Evolutionary conservation across 1,139 yeast genomes (phyloP), one percentile per base, ranked within the genome.

Genomic region (Debaryomycetaceae sp.): DNA sequence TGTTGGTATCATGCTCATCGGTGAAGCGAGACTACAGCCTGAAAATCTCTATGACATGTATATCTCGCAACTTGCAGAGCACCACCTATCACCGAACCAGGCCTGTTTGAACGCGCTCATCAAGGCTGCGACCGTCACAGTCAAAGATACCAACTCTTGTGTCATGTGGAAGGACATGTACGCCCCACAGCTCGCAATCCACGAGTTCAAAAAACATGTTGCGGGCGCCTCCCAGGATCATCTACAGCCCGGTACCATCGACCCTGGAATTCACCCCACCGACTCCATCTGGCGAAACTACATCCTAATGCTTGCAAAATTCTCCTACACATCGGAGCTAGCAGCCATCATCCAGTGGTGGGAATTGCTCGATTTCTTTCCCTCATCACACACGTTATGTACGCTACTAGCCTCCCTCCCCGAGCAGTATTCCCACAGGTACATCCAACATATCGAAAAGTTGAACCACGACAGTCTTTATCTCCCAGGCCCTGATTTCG

Each of bases 171-270:
- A 65, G 4, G 64, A 63, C 1, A 45, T 73, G 28, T 74, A 61
- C 43, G 86, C 89, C 0, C 69, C 83, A 1, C 87, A 82, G 47
- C 66, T 81, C 13, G 82, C 86, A 0, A 70, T 81, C 5, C 72
- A 67, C 33, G 87, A 83, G 52, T 79, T 82, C 57, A 72, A 75
- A 42, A 55, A 47, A 17, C 42, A 63, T 35, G 63, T 61, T 38
- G 41, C 58, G 63, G 51, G 65, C 44, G 26, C 19, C 11, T 24
- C 30, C 3, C 31, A 17, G 11, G 36, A 67, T 47, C 52, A 61
- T 33, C 47, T 53, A 42, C 18, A 41, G 37, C 56, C 56, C 4
- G 57, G 60, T 31, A 67, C 49, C 7, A 47, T 46, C 11, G 48
- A 48, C 6, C 43, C 45, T 2, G 49, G 51, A 4, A 46, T 78